Conservation (phyloP, 139 green algal species). For the Zygnema circumcarinatum region DNA sequence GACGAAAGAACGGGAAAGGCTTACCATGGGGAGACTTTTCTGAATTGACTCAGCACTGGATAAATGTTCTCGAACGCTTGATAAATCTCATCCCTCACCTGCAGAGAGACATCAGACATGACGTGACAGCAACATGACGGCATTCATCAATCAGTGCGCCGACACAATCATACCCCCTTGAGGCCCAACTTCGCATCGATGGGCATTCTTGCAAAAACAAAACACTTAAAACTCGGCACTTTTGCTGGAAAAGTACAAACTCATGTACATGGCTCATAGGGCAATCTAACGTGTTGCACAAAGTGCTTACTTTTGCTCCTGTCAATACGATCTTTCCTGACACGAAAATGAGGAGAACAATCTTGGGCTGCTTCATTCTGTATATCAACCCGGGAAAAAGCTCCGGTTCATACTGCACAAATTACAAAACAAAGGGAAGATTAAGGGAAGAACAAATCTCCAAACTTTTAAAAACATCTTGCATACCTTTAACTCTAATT, state of each 20-base stretch:
- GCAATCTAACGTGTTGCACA: no score
- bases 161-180: no score
- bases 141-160: no score
- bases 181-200: no score
- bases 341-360: slow-evolving; percentile 99
- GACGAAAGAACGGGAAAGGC: no score
- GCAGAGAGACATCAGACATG: slow-evolving; percentile 67
- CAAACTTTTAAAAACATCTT: not conserved
- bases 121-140: slow-evolving; percentile 79
- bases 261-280: no score
- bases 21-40: slow-evolving; percentile 38
- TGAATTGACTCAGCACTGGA: slow-evolving; percentile 88
- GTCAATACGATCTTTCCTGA: slow-evolving; percentile 94
- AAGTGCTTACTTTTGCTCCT: slow-evolving; percentile 66
- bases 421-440: no score
- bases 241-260: no score
- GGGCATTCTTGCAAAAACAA: no score
- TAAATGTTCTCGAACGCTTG: slow-evolving; percentile 98
- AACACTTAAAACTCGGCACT: no score
- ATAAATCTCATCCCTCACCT: slow-evolving; percentile 94
- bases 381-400: slow-evolving; percentile 99
- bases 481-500: no score
- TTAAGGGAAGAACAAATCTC: not conserved
- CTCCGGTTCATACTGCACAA: slow-evolving; percentile 94
- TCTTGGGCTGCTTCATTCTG: slow-evolving; percentile 96